These are phyloP conservation scores for Agroathelia rolfsii DNA, from an alignment of 1,284 basidiomycete species.

Conservation along the genomic window DNA sequence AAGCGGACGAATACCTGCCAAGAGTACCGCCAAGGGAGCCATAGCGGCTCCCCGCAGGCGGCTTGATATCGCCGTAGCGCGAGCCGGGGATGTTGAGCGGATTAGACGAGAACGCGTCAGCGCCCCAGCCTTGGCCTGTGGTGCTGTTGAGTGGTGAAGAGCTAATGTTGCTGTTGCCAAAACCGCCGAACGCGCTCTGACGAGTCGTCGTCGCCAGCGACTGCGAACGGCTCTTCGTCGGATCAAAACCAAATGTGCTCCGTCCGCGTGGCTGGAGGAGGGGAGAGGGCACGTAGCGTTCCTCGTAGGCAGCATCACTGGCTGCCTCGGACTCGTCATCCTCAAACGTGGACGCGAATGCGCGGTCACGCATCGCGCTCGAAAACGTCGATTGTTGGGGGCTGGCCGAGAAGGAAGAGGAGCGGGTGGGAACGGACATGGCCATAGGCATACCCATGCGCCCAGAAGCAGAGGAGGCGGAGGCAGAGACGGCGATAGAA, in stretches of 20 bases:
- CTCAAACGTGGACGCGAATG: constrained; percentile 57
- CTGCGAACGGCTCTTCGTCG: constrained; percentile 64
- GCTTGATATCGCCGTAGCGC: constrained; percentile 50
- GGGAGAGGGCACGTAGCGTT: constrained; percentile 33
- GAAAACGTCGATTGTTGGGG: constrained; percentile 43
- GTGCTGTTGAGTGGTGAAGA: too few species aligned
- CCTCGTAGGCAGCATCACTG: constrained; percentile 46
- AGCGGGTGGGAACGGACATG: constrained; percentile 44
- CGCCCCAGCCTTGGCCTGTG: too few species aligned
- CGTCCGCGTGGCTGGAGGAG: constrained; percentile 37
- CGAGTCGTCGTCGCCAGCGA: constrained; percentile 49
- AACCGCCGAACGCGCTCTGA: constrained; percentile 32
- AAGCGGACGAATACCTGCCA: constrained; percentile 39
- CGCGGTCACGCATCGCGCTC: constrained; percentile 53
- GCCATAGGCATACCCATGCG: too few species aligned
- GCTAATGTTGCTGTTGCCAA: constrained; percentile 46
- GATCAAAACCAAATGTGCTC: constrained; percentile 42
- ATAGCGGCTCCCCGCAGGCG: constrained; percentile 52
- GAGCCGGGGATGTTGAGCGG: constrained; percentile 44
- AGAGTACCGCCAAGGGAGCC: constrained; percentile 49
- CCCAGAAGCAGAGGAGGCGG: too few species aligned
- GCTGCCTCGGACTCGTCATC: constrained; percentile 60
- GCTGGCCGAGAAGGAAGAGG: constrained; percentile 54
- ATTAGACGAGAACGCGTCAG: constrained; percentile 27
- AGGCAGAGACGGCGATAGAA: constrained; percentile 23